Percentiles rank a stretch among this genome's conserved stretches.
These are phyloP conservation scores for Acanthamoeba rhysodes DNA, from an alignment of 208 protist species.

Conservation along the genomic window DNA sequence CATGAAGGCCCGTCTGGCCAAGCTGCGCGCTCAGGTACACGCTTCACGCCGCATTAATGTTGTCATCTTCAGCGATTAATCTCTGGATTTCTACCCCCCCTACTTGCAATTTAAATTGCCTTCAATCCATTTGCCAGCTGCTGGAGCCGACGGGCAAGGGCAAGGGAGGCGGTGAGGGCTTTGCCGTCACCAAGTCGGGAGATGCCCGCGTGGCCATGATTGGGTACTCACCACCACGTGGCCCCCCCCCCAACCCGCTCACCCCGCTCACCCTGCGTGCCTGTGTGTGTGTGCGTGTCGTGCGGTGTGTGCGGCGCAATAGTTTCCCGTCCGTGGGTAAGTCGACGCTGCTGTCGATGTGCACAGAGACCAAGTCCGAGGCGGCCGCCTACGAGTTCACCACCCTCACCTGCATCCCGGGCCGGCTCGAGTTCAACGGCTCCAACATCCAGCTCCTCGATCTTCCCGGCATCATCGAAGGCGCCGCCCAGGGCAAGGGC, in stretches of 20 bases:
- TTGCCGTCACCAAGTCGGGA: conserved; percentile 97
- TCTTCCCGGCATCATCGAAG: conserved; percentile 99
- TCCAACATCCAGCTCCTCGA: conserved; percentile 99
- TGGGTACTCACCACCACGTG: conserved; percentile 80
- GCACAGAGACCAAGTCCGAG: conserved; percentile 97
- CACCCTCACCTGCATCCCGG: conserved; percentile 99
- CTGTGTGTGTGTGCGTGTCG: not conserved
- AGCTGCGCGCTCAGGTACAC: conserved; percentile 96
- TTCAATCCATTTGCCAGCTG: not conserved
- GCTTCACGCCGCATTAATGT: conserved; percentile 81
- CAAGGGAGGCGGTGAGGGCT: conserved; percentile 91
- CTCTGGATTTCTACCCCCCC: too few relatives aligned
- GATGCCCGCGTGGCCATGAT: conserved; percentile 92
- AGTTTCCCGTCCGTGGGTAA: conserved; percentile 98
- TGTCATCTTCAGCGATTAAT: not conserved
- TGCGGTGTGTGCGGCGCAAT: not conserved
- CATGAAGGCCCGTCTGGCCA: conserved; percentile 97
- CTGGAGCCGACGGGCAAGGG: conserved; percentile 90
- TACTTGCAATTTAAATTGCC: too few relatives aligned
- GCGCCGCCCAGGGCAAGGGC: conserved; percentile 97
- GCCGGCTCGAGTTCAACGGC: conserved; percentile 96
- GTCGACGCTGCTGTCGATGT: conserved; percentile 97
- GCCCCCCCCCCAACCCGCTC: not conserved
- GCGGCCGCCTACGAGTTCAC: conserved; percentile 99
- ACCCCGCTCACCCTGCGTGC: not conserved